Evolutionary conservation across 1,284 basidiomycete species (phyloP).

Genomic region (Moesziomyces antarcticus): DNA sequence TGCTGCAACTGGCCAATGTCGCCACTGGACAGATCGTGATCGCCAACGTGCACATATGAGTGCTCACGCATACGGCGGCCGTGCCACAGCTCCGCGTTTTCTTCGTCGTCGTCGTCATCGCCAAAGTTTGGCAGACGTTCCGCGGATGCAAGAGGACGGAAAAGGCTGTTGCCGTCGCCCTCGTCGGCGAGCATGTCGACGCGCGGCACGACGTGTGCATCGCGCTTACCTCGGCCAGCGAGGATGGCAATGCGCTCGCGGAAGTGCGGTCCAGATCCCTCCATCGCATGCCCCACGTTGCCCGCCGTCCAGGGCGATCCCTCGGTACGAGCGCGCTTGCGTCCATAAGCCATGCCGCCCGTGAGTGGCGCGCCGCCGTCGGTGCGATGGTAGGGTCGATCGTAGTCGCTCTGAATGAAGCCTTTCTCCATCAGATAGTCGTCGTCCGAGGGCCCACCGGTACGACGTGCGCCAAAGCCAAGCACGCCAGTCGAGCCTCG

Average conservation of each 20-base stretch:
- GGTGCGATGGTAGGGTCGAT: conserved; percentile 31
- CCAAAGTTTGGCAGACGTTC: conserved; percentile 7
- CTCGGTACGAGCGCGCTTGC: conserved; percentile 24
- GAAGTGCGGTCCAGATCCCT: conserved; percentile 58
- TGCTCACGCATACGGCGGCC: conserved; percentile 26
- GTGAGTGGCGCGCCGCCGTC: conserved; percentile 14
- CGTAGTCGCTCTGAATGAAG: conserved; percentile 21
- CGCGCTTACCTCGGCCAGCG: conserved; percentile 47
- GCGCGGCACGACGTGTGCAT: conserved; percentile 24
- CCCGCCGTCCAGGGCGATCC: conserved; percentile 38
- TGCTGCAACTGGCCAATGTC: conserved; percentile 25
- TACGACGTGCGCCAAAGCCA: conserved; percentile 20
- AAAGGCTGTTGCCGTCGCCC: conserved; percentile 42
- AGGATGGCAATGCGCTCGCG: conserved; percentile 55
- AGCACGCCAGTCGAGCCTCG: conserved; percentile 43
- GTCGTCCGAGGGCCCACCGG: conserved; percentile 24
- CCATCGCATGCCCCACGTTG: conserved; percentile 60
- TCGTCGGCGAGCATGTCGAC: conserved; percentile 66
- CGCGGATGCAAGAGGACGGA: conserved; percentile 7
- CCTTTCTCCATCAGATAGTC: conserved; percentile 51
- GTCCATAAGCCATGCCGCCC: conserved; percentile 12
- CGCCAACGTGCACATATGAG: conserved; percentile 29
- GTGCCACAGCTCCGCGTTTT: conserved; percentile 17
- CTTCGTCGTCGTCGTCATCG: conserved; percentile 28
- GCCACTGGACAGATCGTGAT: conserved; percentile 35